Percentiles rank a stretch among this genome's conserved stretches.
Conservation (phyloP, 805 yeast genomes). For the Candida sithepensis region DNA sequence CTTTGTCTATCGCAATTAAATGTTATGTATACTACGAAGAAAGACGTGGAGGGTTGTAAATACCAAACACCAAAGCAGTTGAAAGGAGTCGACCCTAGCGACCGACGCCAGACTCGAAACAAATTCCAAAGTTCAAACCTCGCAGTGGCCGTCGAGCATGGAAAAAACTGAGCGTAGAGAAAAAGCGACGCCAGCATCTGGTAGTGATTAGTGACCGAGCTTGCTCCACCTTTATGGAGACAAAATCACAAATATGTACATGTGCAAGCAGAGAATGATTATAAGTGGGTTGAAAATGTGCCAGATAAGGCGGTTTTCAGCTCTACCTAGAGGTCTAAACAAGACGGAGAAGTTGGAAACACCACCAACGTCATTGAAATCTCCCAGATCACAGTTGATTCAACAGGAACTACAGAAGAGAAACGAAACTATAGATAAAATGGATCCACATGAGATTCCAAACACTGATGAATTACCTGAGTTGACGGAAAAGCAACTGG, state of each 20-base stretch:
- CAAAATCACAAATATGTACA: neutral
- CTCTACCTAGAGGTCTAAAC: neutral
- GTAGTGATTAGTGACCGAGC: no score
- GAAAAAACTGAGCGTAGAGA: no score
- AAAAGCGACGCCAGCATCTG: no score
- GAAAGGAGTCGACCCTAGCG: no score
- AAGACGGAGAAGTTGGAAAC: neutral
- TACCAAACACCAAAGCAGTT: neutral
- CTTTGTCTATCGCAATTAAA: neutral
- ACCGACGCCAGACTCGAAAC: no score
- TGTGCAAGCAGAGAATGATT: neutral
- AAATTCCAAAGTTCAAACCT: no score
- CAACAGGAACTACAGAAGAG: neutral
- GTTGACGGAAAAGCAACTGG: slow-evolving; percentile 10
- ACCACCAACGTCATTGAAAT: neutral
- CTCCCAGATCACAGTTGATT: neutral
- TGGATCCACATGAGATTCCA: neutral
- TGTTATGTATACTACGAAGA: neutral
- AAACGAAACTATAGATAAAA: neutral
- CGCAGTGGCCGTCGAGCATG: no score
- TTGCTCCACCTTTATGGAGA: neutral
- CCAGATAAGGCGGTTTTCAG: neutral
- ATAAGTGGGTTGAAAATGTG: neutral
- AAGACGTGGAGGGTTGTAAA: no score
- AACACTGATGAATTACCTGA: neutral